A percentile compares a stretch with the other conserved stretches of the same genome.
Evolutionary conservation across 345 rosid genomes (phyloP).

Genomic region (Chamaenerion angustifolium): DNA sequence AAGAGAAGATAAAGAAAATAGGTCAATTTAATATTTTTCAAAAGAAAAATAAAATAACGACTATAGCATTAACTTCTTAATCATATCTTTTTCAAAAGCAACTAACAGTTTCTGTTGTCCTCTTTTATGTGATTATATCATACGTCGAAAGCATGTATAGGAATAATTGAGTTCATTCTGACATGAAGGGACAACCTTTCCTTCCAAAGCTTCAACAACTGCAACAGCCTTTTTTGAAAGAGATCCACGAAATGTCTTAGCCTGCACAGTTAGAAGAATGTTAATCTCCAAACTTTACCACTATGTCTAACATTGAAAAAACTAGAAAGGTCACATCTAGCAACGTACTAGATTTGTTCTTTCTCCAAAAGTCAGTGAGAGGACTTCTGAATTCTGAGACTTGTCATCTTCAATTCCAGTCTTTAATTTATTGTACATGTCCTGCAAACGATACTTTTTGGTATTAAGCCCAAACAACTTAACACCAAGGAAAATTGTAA

Average conservation of each 20-base stretch:
- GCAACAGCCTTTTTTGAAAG: constrained; percentile 62
- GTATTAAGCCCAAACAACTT: constrained; percentile 8
- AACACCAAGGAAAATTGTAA: constrained; percentile 5
- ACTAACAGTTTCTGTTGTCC: too few species aligned
- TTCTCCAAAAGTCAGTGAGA: constrained; percentile 40
- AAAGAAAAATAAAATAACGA: neutral
- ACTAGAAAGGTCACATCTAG: too few species aligned
- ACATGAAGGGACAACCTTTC: constrained; percentile 49
- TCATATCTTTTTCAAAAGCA: too few species aligned
- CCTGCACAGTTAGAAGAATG: constrained; percentile 32
- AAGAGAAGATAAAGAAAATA: neutral
- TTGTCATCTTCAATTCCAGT: constrained; percentile 62
- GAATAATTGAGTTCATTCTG: neutral
- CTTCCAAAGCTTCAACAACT: constrained; percentile 71
- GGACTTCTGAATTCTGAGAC: constrained; percentile 34
- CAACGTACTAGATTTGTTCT: constrained; percentile 53
- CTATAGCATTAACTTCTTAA: neutral
- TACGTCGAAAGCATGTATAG: too few species aligned
- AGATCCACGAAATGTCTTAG: constrained; percentile 58
- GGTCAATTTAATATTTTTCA: neutral
- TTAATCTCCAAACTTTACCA: too few species aligned
- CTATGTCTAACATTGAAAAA: too few species aligned
- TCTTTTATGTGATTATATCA: too few species aligned
- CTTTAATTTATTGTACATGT: constrained; percentile 60
- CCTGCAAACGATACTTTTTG: constrained; percentile 26